Percentiles rank a stretch among this genome's conserved stretches.
phyloP scores from a whole-genome alignment of 2,329 filamentous ascomycete genomes.

The Acarospora socialis region DNA sequence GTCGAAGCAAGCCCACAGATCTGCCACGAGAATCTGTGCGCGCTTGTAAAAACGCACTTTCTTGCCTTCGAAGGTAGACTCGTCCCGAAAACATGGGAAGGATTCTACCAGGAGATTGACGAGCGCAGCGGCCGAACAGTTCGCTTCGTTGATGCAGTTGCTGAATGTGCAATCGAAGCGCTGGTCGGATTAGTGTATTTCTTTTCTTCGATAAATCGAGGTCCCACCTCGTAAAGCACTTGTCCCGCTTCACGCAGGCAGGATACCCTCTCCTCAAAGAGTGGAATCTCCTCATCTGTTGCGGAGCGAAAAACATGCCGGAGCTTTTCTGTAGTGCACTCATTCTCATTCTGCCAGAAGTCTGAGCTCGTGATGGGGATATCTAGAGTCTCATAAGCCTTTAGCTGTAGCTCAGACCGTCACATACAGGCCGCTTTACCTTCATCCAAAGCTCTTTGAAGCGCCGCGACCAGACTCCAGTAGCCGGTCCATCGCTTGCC shows the following conservation, averaged over 20 bases:
- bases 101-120: slow-evolving; percentile 74
- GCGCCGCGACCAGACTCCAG: slow-evolving; percentile 76
- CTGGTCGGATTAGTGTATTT: slow-evolving; percentile 27
- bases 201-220: background rate
- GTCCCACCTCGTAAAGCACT: slow-evolving; percentile 58
- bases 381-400: slow-evolving; percentile 31
- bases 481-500: slow-evolving; percentile 84
- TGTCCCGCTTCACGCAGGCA: slow-evolving; percentile 73
- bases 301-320: slow-evolving; percentile 71
- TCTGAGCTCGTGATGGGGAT: slow-evolving; percentile 79
- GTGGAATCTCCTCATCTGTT: slow-evolving; percentile 73
- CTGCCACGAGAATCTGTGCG: slow-evolving; percentile 89
- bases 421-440: slow-evolving; percentile 33
- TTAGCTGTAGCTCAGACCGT: background rate
- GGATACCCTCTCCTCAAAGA: slow-evolving; percentile 61
- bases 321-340: slow-evolving; percentile 61
- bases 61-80: slow-evolving; percentile 58
- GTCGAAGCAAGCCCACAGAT: slow-evolving; percentile 91
- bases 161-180: slow-evolving; percentile 62
- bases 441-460: slow-evolving; percentile 81
- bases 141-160: slow-evolving; percentile 58
- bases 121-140: slow-evolving; percentile 65
- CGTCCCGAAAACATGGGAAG: slow-evolving; percentile 78
- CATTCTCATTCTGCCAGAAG: slow-evolving; percentile 68
- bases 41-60: slow-evolving; percentile 78